Evolutionary conservation across 192 early-diverging fungal genomes (phyloP).

Genomic region (Mortierella hygrophila): DNA sequence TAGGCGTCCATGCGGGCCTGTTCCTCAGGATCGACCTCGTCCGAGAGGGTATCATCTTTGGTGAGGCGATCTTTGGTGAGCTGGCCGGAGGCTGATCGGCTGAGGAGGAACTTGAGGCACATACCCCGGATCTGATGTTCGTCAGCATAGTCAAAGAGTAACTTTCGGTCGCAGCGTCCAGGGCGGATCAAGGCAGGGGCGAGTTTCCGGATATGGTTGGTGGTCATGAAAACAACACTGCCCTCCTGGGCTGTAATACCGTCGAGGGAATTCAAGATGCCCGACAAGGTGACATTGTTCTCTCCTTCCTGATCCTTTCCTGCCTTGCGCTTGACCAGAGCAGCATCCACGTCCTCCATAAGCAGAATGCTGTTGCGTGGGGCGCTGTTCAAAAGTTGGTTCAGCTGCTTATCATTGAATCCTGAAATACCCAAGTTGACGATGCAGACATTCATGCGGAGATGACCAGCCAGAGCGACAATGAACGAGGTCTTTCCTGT

Average conservation of each 20-base stretch:
- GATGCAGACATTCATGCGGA: constrained; percentile 64
- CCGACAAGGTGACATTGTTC: constrained; percentile 59
- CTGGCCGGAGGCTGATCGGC: constrained; percentile 17
- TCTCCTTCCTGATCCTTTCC: constrained; percentile 33
- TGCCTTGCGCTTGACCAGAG: constrained; percentile 39
- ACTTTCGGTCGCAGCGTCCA: constrained; percentile 65
- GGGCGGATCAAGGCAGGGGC: constrained; percentile 66
- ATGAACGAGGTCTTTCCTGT: constrained; percentile 68
- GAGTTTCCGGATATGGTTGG: constrained; percentile 59
- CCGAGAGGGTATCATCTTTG: not conserved
- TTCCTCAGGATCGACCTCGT: constrained; percentile 27
- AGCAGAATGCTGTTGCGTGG: constrained; percentile 65
- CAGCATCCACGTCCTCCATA: constrained; percentile 65
- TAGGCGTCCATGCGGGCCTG: constrained; percentile 35
- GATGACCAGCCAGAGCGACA: constrained; percentile 64
- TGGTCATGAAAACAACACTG: constrained; percentile 64
- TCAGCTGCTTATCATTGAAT: constrained; percentile 58
- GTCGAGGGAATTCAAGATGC: constrained; percentile 64
- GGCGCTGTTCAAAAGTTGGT: constrained; percentile 55
- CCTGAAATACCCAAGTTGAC: constrained; percentile 60
- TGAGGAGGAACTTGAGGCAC: constrained; percentile 59
- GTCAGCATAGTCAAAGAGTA: constrained; percentile 63
- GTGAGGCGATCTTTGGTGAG: not conserved
- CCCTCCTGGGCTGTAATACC: constrained; percentile 66
- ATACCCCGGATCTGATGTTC: constrained; percentile 58